Base-by-base conservation (phyloP, 2,329 filamentous ascomycete genomes). In the Aspergillus carbonarius region DNA sequence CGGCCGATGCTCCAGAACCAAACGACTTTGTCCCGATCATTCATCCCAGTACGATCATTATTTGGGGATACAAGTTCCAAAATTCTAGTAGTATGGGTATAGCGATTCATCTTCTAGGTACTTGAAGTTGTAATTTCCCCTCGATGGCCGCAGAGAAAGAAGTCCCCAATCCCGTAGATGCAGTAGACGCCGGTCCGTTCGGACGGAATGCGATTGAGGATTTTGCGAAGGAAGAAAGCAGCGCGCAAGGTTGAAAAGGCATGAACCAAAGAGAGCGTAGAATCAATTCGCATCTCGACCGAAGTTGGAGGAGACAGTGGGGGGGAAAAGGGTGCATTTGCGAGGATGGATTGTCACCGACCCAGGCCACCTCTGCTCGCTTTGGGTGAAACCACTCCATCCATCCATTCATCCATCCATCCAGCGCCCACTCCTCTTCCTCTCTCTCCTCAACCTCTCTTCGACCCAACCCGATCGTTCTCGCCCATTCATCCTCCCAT, bases 321-420 rank as follows among this genome's bases (percentile, higher is more conserved):
- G 32, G 59, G 52, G 46, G 47, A 39, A 48, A 42, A 47, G 52
- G 37, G 25, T 37, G 53, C 54, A 58, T 54, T 60, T 54, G 44
- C 6, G 40, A 30, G 23, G 51, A 39, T 23, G 51, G 53, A 47
- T 52, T 60, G 64, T 61, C 57, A 60, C 58, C 64, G 59, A 64
- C 57, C 51, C 58, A 50, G 57, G 57, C 59, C 60, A 56, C 59
- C 42, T 54, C 54, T 72, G 70, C 74, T 72, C 71, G 71, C 72
- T 74, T 61, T 70, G 73, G 70, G 73, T 76, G 74, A 76, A 76
- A 76, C 74, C 72, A 70, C 66, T 67, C 58, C 61, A 54, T 54
- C 57, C 56, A 52, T 59, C 63, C 55, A 59, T 59, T 18, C 48
- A 50, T 37, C 32, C 48, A 51, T 23, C 34, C 65, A 63, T 55